Percentiles rank a stretch among this genome's conserved stretches.
Conservation (phyloP, 352 stramenopile genomes). For the Globisporangium solare region DNA sequence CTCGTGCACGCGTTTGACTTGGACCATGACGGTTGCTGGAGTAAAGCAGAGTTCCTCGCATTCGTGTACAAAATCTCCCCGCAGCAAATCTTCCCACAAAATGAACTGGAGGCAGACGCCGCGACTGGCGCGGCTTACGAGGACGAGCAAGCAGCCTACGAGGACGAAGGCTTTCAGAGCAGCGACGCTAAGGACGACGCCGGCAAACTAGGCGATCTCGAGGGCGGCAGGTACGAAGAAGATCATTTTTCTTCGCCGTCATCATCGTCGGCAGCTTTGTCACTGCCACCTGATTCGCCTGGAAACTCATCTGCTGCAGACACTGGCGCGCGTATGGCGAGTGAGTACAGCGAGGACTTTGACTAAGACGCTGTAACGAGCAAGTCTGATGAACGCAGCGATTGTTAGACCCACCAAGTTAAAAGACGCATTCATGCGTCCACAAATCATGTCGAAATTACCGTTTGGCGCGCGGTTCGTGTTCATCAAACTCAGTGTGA, state of each 20-base stretch:
- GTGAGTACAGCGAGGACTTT: constrained; percentile 57
- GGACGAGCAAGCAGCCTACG: constrained; percentile 15
- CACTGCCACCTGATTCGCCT: constrained; percentile 5
- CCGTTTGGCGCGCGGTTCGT: too few species aligned
- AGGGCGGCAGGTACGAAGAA: too few species aligned
- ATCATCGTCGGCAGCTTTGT: constrained; percentile 13
- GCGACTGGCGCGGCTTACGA: constrained; percentile 2
- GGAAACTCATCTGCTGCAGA: too few species aligned
- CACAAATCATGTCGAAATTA: too few species aligned
- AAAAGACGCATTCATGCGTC: too few species aligned
- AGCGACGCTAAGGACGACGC: too few species aligned
- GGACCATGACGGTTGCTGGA: constrained; percentile 52
- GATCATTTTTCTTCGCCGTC: constrained; percentile 2
- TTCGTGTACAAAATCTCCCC: constrained; percentile 41
- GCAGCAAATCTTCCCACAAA: not conserved
- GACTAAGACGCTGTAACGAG: constrained; percentile 15
- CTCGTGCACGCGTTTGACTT: constrained; percentile 55
- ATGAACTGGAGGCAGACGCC: not conserved
- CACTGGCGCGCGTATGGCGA: not conserved
- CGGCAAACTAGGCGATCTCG: too few species aligned
- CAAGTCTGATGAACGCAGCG: too few species aligned
- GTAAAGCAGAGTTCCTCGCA: constrained; percentile 35
- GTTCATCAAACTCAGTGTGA: too few species aligned
- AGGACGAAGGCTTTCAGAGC: constrained; percentile 13
- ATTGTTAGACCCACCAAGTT: too few species aligned